Evolutionary conservation across 768 basidiomycete genomes (phyloP).

Genomic region (Xanthoconium purpureum): DNA sequence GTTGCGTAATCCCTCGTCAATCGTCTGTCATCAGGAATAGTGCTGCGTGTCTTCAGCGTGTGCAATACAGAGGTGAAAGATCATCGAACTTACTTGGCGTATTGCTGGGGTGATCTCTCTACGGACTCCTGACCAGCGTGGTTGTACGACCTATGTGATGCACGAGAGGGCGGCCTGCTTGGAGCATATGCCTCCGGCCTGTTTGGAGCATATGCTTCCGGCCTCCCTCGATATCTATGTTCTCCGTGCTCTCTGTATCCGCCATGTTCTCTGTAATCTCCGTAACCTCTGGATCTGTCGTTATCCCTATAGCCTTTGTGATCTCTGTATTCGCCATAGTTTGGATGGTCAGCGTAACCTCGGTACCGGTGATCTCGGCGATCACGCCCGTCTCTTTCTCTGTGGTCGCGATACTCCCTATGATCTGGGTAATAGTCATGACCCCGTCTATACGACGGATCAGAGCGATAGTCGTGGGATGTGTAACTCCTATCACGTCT

Average conservation of each 20-base stretch:
- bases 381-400: slow-evolving; percentile 19
- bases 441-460: slow-evolving; percentile 23
- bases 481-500: slow-evolving; percentile 27
- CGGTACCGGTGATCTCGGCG: slow-evolving; percentile 21
- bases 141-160: slow-evolving; percentile 26
- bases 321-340: slow-evolving; percentile 17
- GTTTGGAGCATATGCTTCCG: slow-evolving; percentile 16
- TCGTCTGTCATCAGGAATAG: slow-evolving; percentile 25
- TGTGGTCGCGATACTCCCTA: slow-evolving; percentile 22
- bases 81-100: slow-evolving; percentile 16
- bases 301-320: not conserved
- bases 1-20: slow-evolving; percentile 22
- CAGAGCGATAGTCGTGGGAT: slow-evolving; percentile 21
- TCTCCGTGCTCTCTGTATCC: slow-evolving; percentile 20
- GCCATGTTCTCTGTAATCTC: slow-evolving; percentile 8
- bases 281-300: slow-evolving; percentile 5
- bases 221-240: slow-evolving; percentile 8
- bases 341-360: slow-evolving; percentile 15
- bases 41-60: slow-evolving; percentile 15
- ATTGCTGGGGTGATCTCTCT: slow-evolving; percentile 14
- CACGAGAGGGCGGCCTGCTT: slow-evolving; percentile 16
- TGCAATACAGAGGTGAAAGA: not conserved
- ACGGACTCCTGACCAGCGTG: slow-evolving; percentile 18
- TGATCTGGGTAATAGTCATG: slow-evolving; percentile 21
- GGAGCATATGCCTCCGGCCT: not conserved